Evolutionary conservation across 2,329 filamentous ascomycete species (phyloP), one percentile per base, ranked within the genome.

Genomic region (Xylariales sp.): DNA sequence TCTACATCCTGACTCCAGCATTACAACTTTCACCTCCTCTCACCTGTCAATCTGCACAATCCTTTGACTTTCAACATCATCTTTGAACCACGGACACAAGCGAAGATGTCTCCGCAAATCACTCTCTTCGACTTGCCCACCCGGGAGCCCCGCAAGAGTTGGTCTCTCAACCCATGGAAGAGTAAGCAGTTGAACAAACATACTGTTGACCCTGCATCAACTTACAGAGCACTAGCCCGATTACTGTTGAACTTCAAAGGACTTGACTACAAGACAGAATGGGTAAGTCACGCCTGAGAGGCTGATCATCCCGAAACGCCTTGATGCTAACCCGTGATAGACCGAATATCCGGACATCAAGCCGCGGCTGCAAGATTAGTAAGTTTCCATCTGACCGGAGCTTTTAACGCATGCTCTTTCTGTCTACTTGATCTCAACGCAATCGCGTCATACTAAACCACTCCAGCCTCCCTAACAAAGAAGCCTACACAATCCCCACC

Each of bases 91-190:
- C n/a, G n/a, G 24, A 27, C 24, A 8, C 24, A 8, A 27, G 24
- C 8, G 24, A 27, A 8, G 24, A 8, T 33, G 21, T 48, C 59
- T 1, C 46, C 53, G 4, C 59, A 66, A 31, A 64, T 82, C 27
- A 63, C 75, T 7, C 57, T 87, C 2, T 84, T 78, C 50, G 83
- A 87, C 56, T 59, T 87, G 3, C 75, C 81, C 3, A 79, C 69
- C 59, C 73, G 68, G 54, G 61, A 64, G 15, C 65, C 64, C 12
- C 58, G 64, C 28, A 62, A 61, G 6, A 55, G 65, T 38, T 87
- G 84, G 84, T 83, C 81, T 1, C 62, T 76, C 33, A 88, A 87
- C 56, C 76, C 82, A 1, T 87, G 82, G 82, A 87, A 84, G 63
- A 78, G 81, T 83, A 62, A 51, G 59, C 57, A 21, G n/a, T n/a